Evolutionary conservation across 2,329 filamentous ascomycete genomes (phyloP).

Genomic region (Ophiognomonia clavigignenti-juglandacearum): DNA sequence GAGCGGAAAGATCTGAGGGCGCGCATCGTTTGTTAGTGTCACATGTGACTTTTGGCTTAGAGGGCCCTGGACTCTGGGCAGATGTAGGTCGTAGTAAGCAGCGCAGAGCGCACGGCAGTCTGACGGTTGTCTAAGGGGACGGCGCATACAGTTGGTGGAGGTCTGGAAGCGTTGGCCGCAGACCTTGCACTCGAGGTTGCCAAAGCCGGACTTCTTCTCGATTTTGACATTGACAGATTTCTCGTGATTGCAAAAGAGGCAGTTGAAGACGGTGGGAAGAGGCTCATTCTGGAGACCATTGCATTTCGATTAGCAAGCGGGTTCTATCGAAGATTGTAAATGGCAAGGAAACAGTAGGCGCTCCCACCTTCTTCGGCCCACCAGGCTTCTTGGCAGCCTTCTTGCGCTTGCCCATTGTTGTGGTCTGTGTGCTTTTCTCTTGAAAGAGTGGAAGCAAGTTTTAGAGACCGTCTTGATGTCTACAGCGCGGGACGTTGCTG

Average conservation of each 20-base stretch:
- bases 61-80: too few species aligned
- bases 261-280: constrained; percentile 82
- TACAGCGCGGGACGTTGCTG: too few species aligned
- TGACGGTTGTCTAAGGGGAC: neutral
- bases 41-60: too few species aligned
- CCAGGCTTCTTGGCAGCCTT: constrained; percentile 79
- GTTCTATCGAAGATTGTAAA: neutral
- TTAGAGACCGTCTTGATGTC: too few species aligned
- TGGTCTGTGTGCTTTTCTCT: neutral
- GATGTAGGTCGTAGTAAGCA: neutral
- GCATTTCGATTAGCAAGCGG: neutral
- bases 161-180: constrained; percentile 94
- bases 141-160: constrained; percentile 74
- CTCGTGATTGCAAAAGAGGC: constrained; percentile 98
- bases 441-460: too few species aligned
- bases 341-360: neutral
- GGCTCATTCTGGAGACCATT: constrained; percentile 52
- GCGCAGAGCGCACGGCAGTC: neutral
- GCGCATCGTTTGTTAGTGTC: constrained; percentile 1
- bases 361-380: constrained; percentile 71
- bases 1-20: constrained; percentile 70
- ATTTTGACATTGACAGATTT: constrained; percentile 86
- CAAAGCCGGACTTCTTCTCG: constrained; percentile 87
- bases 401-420: constrained; percentile 82
- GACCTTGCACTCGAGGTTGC: constrained; percentile 81